Evolutionary conservation across 2,329 filamentous ascomycete genomes (phyloP), one percentile per base, ranked within the genome.

Genomic region (Hypoxylon rubiginosum): DNA sequence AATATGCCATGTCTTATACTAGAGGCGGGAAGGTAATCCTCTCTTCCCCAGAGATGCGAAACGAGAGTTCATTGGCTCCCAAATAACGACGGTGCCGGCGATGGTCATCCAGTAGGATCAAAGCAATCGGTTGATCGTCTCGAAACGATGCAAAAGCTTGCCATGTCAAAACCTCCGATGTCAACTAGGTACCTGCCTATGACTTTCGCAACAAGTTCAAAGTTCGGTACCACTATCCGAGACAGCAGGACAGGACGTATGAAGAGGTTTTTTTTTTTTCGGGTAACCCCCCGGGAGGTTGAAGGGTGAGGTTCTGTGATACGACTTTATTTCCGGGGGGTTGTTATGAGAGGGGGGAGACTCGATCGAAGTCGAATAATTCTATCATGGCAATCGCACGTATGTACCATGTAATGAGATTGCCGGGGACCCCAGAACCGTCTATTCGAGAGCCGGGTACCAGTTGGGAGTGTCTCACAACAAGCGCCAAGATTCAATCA

Each of bases 401-500:
- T 19, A 43, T 56, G 32, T 63, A 57, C 66, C 26, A 52, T 56
- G 60, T 57, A 41, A 59, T 60, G 39, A 64, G 41, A 60, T 58
- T 64, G 15, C 54, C 58, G 57, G 58, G 64, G 45, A 60, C 24
- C 26, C 50, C 45, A 32, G 52, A 57, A 58, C 56, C 66, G 36
- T 56, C 54, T 56, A 41, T 58, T 54, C 41, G 28, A 52, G 48
- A 63, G 52, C 50, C 57, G 57, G 60, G 58, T 52, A 53, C 59
- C 49, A 55, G 49, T 57, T 51, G 19, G 55, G 36, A 49, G 41
- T 55, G 63, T 64, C 64, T 64, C 58, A 64, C 39, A 55, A 58
- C 39, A 30, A 53, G 28, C 50, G 67, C 67, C 58, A 60, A 67
- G 58, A 64, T 59, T 64, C 63, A 50, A 64, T 67, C 66, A 61